Evolutionary conservation across 169 alveolate genomes (phyloP).

Genomic region (Plasmodium billcollinsi): DNA sequence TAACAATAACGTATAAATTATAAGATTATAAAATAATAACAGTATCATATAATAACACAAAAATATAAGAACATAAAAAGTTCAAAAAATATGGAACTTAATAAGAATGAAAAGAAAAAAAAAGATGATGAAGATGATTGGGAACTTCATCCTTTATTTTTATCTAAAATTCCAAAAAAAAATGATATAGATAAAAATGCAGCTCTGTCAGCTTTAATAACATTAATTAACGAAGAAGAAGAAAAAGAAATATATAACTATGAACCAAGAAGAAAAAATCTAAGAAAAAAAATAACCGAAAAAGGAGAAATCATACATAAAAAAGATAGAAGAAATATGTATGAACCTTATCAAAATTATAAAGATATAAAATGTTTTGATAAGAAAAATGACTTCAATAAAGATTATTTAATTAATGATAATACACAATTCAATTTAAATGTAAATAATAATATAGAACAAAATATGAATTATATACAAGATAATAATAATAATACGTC

Average conservation of each 20-base stretch:
- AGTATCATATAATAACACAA: too few species aligned
- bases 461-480: slow-evolving; percentile 6
- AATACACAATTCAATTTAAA: neutral
- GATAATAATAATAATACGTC: neutral
- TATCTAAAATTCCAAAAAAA: slow-evolving; percentile 75
- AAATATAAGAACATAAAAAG: too few species aligned
- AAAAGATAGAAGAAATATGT: slow-evolving; percentile 71
- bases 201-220: slow-evolving; percentile 71
- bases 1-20: too few species aligned
- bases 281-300: slow-evolving; percentile 69
- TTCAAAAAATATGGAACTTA: too few species aligned
- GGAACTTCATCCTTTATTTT: slow-evolving; percentile 76
- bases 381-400: slow-evolving; percentile 1
- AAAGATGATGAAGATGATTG: slow-evolving; percentile 57
- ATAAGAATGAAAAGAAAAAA: slow-evolving; percentile 28
- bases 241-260: slow-evolving; percentile 69
- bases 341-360: slow-evolving; percentile 53
- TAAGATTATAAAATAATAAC: too few species aligned
- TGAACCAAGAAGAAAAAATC: slow-evolving; percentile 75
- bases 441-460: neutral
- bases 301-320: slow-evolving; percentile 61
- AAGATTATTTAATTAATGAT: slow-evolving; percentile 8
- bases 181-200: slow-evolving; percentile 69
- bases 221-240: slow-evolving; percentile 74
- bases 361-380: slow-evolving; percentile 3